These are phyloP conservation scores for Aureobasidium musti DNA, from an alignment of 2,329 filamentous ascomycete species.

Conservation along the genomic window DNA sequence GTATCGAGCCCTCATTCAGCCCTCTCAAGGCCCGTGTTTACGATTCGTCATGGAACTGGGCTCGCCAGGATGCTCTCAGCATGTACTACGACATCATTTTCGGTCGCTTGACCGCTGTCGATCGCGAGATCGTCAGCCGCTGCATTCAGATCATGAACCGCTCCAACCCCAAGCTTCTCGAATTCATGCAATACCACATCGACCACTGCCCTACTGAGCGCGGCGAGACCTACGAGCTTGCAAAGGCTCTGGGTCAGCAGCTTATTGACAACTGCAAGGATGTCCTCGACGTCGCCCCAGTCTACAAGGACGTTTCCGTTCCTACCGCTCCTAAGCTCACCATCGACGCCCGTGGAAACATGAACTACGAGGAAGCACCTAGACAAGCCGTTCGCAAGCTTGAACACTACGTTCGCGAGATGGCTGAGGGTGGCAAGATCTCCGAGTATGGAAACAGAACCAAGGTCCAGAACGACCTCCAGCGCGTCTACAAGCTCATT, in stretches of 20 bases:
- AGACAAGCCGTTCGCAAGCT: slow-evolving; percentile 90
- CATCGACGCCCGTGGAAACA: slow-evolving; percentile 88
- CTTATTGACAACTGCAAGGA: slow-evolving; percentile 98
- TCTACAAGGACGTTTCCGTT: slow-evolving; percentile 93
- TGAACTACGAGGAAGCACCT: slow-evolving; percentile 86
- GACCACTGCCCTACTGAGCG: slow-evolving; percentile 97
- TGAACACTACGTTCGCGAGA: slow-evolving; percentile 97
- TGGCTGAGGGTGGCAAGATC: slow-evolving; percentile 98
- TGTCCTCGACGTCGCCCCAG: slow-evolving; percentile 76
- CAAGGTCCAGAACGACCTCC: slow-evolving; percentile 95
- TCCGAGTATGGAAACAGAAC: slow-evolving; percentile 98
- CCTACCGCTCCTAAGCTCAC: slow-evolving; percentile 90
- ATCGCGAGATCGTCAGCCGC: slow-evolving; percentile 96
- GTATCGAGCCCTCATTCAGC: slow-evolving; percentile 93
- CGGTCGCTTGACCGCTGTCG: slow-evolving; percentile 85
- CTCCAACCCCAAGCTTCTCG: slow-evolving; percentile 89
- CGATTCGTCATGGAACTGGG: slow-evolving; percentile 99
- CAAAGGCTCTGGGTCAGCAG: slow-evolving; percentile 88
- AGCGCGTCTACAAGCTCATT: slow-evolving; percentile 96
- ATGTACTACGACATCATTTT: slow-evolving; percentile 99
- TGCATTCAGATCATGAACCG: slow-evolving; percentile 99
- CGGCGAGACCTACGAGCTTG: slow-evolving; percentile 96
- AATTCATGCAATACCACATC: slow-evolving; percentile 99
- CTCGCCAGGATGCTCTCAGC: slow-evolving; percentile 90
- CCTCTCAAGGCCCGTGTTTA: slow-evolving; percentile 92